Base-by-base conservation (phyloP, 305 asterid species). In the Fraxinus albicans region DNA sequence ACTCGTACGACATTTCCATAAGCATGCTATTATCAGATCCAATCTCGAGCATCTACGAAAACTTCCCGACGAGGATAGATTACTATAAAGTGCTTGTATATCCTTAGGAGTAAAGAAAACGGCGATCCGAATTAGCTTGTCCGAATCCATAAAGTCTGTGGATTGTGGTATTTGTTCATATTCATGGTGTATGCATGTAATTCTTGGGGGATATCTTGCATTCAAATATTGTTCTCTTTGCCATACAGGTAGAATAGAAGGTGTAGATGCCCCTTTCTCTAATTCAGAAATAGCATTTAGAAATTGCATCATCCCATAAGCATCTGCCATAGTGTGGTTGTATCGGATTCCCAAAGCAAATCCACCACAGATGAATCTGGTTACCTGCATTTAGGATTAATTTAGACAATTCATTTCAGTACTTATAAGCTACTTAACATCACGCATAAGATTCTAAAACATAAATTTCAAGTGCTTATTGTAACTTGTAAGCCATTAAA, bases 1-100 rank as follows among this genome's bases (percentile, higher is more conserved):
- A 36, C 69, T 76, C 0, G 85, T 83, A 3, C 85, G 85, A 0
- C 36, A 87, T 50, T 58, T 84, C 87, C 87, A 85, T 8, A 87
- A 9, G 36, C 76, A 79, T 0, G 88, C 87, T 0, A 60, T 42
- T 5, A 85, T 73, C 0, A 87, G n/a, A 0, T 85, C 87, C 3
- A 83, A 83, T 35, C n/a, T 75, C 5, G 81, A 15, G 1, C 34
- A 9, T 5, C 0, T 3, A 21, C 12, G 6, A 5, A 63, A 47
- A 47, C n/a, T 12, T 0, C 63, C 13, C 25, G 76, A 4, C 13
- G 3, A 42, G 50, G 47, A 15, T 3, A 85, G 15, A 4, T 40
- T 19, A 2, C 19, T 36, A 3, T 53, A 40, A 1, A 82, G 65
- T 3, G 78, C 74, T 33, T 35, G 53, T 36, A 47, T 47, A 13